Evolutionary conservation across 116 monocot species (phyloP), one percentile per base, ranked within the genome.

Genomic region (Phalaenopsis hybrid): DNA sequence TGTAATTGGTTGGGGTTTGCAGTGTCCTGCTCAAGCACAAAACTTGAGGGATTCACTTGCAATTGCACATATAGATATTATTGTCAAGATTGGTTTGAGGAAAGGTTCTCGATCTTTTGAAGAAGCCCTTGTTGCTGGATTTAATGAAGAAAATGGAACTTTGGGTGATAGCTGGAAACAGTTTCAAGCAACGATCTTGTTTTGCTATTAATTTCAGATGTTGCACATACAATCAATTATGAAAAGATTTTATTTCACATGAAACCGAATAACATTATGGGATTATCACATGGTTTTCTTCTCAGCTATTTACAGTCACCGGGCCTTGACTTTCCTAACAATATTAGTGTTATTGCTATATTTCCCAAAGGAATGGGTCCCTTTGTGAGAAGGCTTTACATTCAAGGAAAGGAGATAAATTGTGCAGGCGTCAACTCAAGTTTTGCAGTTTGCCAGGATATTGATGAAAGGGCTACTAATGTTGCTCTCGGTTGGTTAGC

Each of bases 351-450:
- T n/a, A 88, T 99, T 84, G 99, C 95, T 79, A 95, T 99, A 25
- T 99, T 95, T 77, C 99, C 99, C 79, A 99, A 99, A 86, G 99
- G 99, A 7, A 95, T 95, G 99, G 95, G 95, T n/a, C 99, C 99
- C 15, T 99, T 95, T 44, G 99, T 99, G 12, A 88, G 95, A 77
- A 95, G 99, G 78, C 87, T 99, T 10, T 99, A 99, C 89, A 89
- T 99, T 75, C 99, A 99, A 80, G 99, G 99, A 15, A 99, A 99
- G 84, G 99, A 99, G 76, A 81, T 95, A 8, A 99, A 99, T 91
- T 95, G 95, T 58, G 95, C 95, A 44, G 95, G 99, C 46, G 95
- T 99, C 76, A 99, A 99, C 84, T 90, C 99, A 63, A 95, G 99
- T 82, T 99, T 99, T 92, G 99, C 89, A 46, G 95, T 95, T 74